Conservation (phyloP, 1,139 yeast genomes). For the Nakaseomyces bracarensis region DNA sequence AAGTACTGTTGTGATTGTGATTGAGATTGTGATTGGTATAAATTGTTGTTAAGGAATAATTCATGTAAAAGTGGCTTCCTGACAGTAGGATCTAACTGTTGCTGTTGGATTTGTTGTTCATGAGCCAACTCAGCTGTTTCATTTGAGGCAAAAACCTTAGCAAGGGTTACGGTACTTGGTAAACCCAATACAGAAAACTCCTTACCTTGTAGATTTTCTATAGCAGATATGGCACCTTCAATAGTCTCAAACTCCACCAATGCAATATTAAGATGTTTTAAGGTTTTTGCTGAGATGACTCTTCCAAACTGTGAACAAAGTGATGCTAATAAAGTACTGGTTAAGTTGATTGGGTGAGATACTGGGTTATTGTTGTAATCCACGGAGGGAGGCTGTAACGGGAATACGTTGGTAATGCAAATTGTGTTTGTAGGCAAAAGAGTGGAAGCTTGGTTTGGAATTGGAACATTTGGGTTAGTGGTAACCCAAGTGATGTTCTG, state of each 20-base stretch:
- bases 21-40: conserved; percentile 18
- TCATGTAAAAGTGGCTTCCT: conserved; percentile 22
- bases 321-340: conserved; percentile 32
- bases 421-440: conserved; percentile 48
- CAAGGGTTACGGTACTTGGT: conserved; percentile 58
- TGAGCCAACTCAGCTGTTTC: conserved; percentile 1
- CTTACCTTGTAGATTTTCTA: conserved; percentile 65
- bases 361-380: conserved; percentile 31
- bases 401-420: conserved; percentile 57
- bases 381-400: conserved; percentile 44
- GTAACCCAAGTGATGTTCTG: conserved; percentile 44
- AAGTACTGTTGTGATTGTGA: conserved; percentile 10
- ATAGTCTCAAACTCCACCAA: conserved; percentile 63
- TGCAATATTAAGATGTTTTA: conserved; percentile 47
- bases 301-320: conserved; percentile 45
- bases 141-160: conserved; percentile 37
- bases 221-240: conserved; percentile 72
- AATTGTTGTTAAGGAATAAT: conserved; percentile 18
- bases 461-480: conserved; percentile 59
- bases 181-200: conserved; percentile 65
- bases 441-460: conserved; percentile 33
- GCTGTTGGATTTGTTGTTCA: conserved; percentile 1
- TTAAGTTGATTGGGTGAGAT: conserved; percentile 14
- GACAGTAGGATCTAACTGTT: background rate
- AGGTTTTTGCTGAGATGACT: conserved; percentile 49